Base-by-base conservation (phyloP, 257 asterid species). In the Primulina tabacum region DNA sequence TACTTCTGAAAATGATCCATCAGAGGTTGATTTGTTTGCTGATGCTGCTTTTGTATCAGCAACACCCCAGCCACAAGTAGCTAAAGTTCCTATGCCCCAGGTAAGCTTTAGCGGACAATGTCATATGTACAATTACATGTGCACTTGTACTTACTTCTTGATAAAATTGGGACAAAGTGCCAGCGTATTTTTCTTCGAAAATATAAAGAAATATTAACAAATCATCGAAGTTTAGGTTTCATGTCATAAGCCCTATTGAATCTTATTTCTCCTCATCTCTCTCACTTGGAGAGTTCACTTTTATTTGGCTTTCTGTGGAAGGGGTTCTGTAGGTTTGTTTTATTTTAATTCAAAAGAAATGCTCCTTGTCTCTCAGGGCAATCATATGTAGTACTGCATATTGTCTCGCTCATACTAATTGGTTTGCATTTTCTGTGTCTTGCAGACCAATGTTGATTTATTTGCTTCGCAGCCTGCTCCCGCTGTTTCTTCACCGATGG, bases 21-120 rank as follows among this genome's bases (percentile, higher is more conserved):
- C 92, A 6, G 96, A 88, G 70, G 94, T 89, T 71, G 98, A 90
- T 85, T 90, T 90, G 81, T 92, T 92, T 83, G 96, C 97, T 16
- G 92, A 87, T 85, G 92, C 96, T 60, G 76, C 63, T 81, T 92
- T 92, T 79, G 96, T 90, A 38, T 90, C 98, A 63, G 97, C 98
- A 71, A 59, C 87, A 33, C 70, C 90, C 18, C 76, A 62, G 38
- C 67, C 77, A 24, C 82, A 83, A 74, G 77, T 68, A 29, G 78
- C 62, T 75, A 82, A 74, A 64, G 64, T 74, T 60, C 78, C 87
- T 71, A 73, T 70, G 68, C 75, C 82, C 76, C 86, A 83, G 93
- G 98, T 89, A 73, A 56, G 76, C 55, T 47, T 47, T 12, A 14
- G 55, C 14, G 55, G 55, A 47, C 55, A 47, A 47, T 47, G 18